Evolutionary conservation across 2,329 filamentous ascomycete species (phyloP).

Genomic region (Claviceps lovelessii): DNA sequence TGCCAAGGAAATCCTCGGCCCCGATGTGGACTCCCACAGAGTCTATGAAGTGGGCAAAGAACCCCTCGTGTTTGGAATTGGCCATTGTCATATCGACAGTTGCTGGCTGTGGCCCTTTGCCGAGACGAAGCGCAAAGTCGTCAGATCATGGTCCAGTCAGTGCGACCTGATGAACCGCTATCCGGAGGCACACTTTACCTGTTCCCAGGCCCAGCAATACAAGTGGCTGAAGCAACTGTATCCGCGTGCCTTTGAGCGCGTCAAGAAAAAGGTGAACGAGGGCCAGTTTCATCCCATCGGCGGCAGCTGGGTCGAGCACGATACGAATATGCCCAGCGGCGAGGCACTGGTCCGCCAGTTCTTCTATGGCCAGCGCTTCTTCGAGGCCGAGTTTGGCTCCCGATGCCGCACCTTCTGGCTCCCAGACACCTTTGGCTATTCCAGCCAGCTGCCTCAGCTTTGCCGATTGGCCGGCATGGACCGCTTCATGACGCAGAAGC

Average conservation of each 20-base stretch:
- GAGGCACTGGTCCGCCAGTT: constrained; percentile 92
- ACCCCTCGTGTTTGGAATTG: constrained; percentile 73
- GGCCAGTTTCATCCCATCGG: constrained; percentile 90
- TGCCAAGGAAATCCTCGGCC: constrained; percentile 67
- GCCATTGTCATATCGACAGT: constrained; percentile 94
- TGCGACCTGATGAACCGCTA: constrained; percentile 92
- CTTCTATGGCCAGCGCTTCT: constrained; percentile 87
- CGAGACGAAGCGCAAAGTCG: constrained; percentile 93
- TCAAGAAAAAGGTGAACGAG: constrained; percentile 80
- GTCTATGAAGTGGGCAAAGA: constrained; percentile 68
- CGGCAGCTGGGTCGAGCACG: constrained; percentile 97
- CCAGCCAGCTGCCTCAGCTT: constrained; percentile 82
- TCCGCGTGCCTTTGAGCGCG: constrained; percentile 74
- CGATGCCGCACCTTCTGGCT: constrained; percentile 91
- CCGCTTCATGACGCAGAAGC: constrained; percentile 92
- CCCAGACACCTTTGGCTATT: constrained; percentile 96
- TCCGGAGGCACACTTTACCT: constrained; percentile 81
- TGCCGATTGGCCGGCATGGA: constrained; percentile 92
- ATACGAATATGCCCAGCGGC: constrained; percentile 92
- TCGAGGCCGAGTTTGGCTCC: constrained; percentile 81
- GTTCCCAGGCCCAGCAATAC: constrained; percentile 91
- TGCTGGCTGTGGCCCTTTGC: constrained; percentile 99
- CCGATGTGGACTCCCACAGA: constrained; percentile 64
- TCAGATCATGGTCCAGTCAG: constrained; percentile 91
- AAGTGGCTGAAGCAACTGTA: constrained; percentile 93